These are phyloP conservation scores for Candida methanosorbosa DNA, from an alignment of 805 yeast genomes.

Conservation along the genomic window DNA sequence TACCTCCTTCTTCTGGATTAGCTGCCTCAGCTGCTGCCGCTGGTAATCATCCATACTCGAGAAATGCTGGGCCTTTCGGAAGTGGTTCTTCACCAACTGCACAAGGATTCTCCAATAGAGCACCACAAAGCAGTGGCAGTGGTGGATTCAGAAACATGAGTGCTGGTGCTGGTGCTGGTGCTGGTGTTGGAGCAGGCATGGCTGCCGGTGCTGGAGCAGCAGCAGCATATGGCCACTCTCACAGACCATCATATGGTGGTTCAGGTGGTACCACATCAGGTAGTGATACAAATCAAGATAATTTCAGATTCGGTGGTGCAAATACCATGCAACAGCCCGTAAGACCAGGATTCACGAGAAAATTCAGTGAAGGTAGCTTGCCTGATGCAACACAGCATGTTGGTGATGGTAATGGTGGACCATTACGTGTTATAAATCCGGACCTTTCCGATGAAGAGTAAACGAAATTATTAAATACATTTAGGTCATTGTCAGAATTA, in stretches of 20 bases:
- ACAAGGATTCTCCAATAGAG: background rate
- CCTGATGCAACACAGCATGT: constrained; percentile 21
- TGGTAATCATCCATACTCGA: no score
- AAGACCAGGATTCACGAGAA: constrained; percentile 14
- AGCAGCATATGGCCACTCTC: constrained; percentile 1
- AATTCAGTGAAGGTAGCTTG: constrained; percentile 26
- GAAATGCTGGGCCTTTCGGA: background rate
- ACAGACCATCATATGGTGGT: constrained; percentile 1
- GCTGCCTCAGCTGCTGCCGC: constrained; percentile 1
- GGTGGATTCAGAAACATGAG: no score
- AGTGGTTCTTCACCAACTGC: background rate
- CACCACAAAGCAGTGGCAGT: no score
- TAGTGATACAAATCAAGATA: background rate
- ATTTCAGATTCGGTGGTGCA: no score
- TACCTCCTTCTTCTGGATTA: constrained; percentile 8
- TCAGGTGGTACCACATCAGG: background rate
- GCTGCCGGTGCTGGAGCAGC: background rate
- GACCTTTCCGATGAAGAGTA: constrained; percentile 12
- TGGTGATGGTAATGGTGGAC: constrained; percentile 14
- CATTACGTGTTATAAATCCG: constrained; percentile 25
- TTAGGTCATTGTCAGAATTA: background rate
- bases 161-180: background rate
- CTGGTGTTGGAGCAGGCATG: background rate
- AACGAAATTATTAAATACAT: background rate
- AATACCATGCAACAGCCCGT: background rate